Base-by-base conservation (phyloP, 2,329 filamentous ascomycete species). In the Neonectria neomacrospora region DNA sequence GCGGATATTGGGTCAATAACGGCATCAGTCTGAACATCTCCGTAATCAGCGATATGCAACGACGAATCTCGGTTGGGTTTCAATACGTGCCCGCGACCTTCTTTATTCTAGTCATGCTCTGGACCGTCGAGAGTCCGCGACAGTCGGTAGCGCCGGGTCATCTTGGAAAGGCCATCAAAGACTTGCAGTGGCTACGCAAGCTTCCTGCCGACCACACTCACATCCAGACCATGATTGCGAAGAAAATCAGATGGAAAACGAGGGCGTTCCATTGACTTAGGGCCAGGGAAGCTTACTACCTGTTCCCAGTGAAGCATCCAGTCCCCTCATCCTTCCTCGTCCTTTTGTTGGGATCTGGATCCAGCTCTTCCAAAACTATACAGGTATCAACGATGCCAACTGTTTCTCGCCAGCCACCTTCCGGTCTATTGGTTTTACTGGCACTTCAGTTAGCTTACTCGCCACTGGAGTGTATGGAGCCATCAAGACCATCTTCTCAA, bases 401-500 rank as follows among this genome's bases (percentile, higher is more conserved):
- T 89, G 90, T 75, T 89, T 87, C 73, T 82, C 81, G 0, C 88
- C 88, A 0, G 88, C 84, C 1, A 85, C 91, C n/a, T 91, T 91
- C 79, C 80, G 82, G 65, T 85, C 83, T 18, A 85, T 91, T 45
- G 89, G 89, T 23, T 81, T 91, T 55, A 80, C 71, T 1, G 87
- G 87, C 4, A 86, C 85, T 4, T 85, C 83, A 71, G 84, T 83
- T 3, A 80, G 81, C 22, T 83, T 90, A 65, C 79, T 90, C 20
- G 88, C 88, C 1, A 90, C 88, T 0, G 88, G 88, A 22, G 85
- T 91, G 57, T 90, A 89, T 66, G 88, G 88, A 12, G 85, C 89
- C 1, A 85, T 90, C 67, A 90, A 90, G 59, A 61, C 52, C 28
- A 42, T 51, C 12, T 57, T 56, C 9, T 65, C 56, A 9, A 54